Base-by-base conservation (phyloP, 2,329 filamentous ascomycete species). In the Fusarium zealandicum region DNA sequence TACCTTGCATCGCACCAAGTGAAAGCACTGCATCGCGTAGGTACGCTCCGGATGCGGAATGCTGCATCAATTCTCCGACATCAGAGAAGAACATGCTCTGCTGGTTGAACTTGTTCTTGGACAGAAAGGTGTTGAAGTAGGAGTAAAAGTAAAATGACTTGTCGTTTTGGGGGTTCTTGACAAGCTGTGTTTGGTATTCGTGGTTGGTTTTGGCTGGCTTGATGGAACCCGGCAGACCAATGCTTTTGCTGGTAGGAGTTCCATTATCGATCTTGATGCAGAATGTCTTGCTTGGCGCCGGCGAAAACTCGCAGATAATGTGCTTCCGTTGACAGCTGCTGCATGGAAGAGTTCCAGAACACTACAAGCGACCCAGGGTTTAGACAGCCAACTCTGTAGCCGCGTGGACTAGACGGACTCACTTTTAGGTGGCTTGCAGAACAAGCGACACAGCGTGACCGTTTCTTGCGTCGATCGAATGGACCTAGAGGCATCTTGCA, bases 351-450 rank as follows among this genome's bases (percentile, higher is more conserved):
- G 36, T 53, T 30, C 73, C 73, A 44, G 71, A 73, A 56, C 73
- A 75, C 72, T 74, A 6, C 1, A 12, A 14, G 5, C 1, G 13
- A 10, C 4, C 56, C 33, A 30, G 45, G 31, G 13, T 13, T 37
- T 25, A 51, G 35, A 5, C 8, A 22, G 27, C 51, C 10, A 27
- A 27, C 2, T 25, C 28, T 6, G 17, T 27, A 20, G 17, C n/a
- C 10, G 6, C 6, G 22, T 11, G 16, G 12, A 32, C 22, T 25
- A 3, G 32, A 11, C 37, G 35, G 9, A 35, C 62, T 8, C 38
- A 70, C 73, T 59, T 74, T 75, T 8, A 74, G 61, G 50, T 75
- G 73, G 42, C 71, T 72, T 18, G 50, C 40, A 3, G 65, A 62
- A 36, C 73, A 75, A 5, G 59, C 45, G 18, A 59, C 42, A 27